Percentiles rank a stretch among this genome's conserved stretches.
Conservation (phyloP, 2,329 filamentous ascomycete genomes). For the Penicillium sp. region DNA sequence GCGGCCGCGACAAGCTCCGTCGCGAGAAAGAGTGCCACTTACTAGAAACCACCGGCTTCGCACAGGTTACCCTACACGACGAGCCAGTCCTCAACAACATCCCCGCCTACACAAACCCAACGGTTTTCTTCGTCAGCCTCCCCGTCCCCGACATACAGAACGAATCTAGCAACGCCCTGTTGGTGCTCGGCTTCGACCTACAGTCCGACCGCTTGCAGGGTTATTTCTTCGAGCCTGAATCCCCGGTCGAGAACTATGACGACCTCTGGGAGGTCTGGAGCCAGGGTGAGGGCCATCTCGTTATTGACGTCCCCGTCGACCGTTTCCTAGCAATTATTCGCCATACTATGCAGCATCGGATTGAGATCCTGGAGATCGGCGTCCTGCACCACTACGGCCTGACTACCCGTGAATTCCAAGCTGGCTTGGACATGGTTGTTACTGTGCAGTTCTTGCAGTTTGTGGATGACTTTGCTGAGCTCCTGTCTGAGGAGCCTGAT, state of each 20-base stretch:
- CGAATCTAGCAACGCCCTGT: conserved; percentile 15
- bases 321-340: conserved; percentile 19
- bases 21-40: conserved; percentile 21
- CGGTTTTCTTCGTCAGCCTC: conserved; percentile 9
- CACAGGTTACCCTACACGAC: conserved; percentile 14
- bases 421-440: conserved; percentile 29
- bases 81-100: conserved; percentile 12
- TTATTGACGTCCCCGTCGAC: conserved; percentile 20
- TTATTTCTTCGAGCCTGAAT: conserved; percentile 21
- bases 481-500: conserved; percentile 3
- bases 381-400: conserved; percentile 21
- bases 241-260: conserved; percentile 19
- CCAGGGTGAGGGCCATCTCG: conserved; percentile 12
- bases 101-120: not conserved
- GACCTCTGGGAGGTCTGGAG: conserved; percentile 18
- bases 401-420: conserved; percentile 13
- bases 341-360: conserved; percentile 12
- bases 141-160: conserved; percentile 18
- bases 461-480: conserved; percentile 22
- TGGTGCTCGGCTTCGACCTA: conserved; percentile 26
- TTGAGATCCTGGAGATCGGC: conserved; percentile 16
- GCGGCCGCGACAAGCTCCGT: conserved; percentile 9
- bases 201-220: conserved; percentile 17
- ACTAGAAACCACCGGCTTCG: conserved; percentile 21
- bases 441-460: conserved; percentile 26